phyloP scores from a whole-genome alignment of 176 grass and related monocot genomes.

The Paspalum vaginatum region DNA sequence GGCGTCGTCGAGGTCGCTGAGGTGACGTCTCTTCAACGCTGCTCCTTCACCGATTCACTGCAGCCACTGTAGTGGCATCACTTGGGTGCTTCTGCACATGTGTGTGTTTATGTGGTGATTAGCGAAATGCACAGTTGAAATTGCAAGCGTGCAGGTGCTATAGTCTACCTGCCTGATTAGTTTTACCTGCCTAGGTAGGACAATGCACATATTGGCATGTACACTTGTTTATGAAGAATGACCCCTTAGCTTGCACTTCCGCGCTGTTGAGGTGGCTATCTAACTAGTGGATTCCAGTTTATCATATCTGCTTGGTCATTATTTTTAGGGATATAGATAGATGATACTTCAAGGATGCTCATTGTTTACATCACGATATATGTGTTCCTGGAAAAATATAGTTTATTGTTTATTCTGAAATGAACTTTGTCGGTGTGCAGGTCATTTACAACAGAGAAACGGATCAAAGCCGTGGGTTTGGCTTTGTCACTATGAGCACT shows the following conservation, averaged over 20 bases:
- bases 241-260: background rate
- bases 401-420: background rate
- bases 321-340: background rate
- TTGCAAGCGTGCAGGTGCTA: background rate
- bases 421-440: slow-evolving; percentile 30
- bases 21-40: slow-evolving; percentile 39
- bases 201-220: background rate
- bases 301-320: background rate
- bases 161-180: background rate
- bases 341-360: background rate
- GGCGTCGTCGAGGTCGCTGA: slow-evolving; percentile 83
- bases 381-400: background rate
- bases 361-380: background rate
- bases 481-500: slow-evolving; percentile 85
- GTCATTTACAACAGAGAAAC: slow-evolving; percentile 88
- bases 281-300: background rate
- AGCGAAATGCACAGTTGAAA: background rate
- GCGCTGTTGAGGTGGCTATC: background rate
- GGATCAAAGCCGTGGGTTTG: slow-evolving; percentile 79
- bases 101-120: background rate
- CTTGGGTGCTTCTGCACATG: background rate
- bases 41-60: background rate
- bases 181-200: too few relatives aligned
- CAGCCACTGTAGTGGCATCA: background rate
- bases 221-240: background rate